These are phyloP conservation scores for Clavariopsis aquatica DNA, from an alignment of 495 filamentous ascomycete genomes.

Conservation along the genomic window DNA sequence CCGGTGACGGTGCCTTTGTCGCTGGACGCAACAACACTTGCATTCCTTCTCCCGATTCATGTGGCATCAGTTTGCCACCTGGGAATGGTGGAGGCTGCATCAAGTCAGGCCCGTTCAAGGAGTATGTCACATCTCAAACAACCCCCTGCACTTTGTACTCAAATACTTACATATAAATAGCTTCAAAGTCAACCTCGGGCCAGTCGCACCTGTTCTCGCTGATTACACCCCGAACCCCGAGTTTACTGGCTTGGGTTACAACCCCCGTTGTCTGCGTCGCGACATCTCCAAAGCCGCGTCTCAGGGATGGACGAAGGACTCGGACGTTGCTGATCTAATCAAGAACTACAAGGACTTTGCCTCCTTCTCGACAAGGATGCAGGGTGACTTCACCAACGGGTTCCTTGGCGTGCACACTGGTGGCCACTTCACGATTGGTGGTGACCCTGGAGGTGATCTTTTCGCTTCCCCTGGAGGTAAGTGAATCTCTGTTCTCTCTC, in stretches of 20 bases:
- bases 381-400: constrained; percentile 53
- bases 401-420: constrained; percentile 61
- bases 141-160: neutral
- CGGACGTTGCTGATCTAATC: constrained; percentile 52
- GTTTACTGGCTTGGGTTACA: constrained; percentile 47
- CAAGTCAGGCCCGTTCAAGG: constrained; percentile 41
- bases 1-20: constrained; percentile 53
- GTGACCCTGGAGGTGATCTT: constrained; percentile 61
- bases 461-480: constrained; percentile 64
- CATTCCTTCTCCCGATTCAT: constrained; percentile 24
- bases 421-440: constrained; percentile 65
- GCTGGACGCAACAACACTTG: constrained; percentile 27
- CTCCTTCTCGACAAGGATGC: constrained; percentile 55
- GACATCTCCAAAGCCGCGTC: constrained; percentile 59
- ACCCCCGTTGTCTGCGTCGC: constrained; percentile 66
- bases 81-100: constrained; percentile 44
- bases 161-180: constrained; percentile 16
- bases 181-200: constrained; percentile 42
- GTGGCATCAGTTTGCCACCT: constrained; percentile 38
- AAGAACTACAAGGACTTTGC: constrained; percentile 49
- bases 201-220: constrained; percentile 33
- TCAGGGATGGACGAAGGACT: constrained; percentile 54
- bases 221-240: constrained; percentile 21
- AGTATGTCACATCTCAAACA: constrained; percentile 28
- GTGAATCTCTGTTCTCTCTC: constrained; percentile 33